These are phyloP conservation scores for Candida khao-thaluensis DNA, from an alignment of 805 yeast species.

Conservation along the genomic window DNA sequence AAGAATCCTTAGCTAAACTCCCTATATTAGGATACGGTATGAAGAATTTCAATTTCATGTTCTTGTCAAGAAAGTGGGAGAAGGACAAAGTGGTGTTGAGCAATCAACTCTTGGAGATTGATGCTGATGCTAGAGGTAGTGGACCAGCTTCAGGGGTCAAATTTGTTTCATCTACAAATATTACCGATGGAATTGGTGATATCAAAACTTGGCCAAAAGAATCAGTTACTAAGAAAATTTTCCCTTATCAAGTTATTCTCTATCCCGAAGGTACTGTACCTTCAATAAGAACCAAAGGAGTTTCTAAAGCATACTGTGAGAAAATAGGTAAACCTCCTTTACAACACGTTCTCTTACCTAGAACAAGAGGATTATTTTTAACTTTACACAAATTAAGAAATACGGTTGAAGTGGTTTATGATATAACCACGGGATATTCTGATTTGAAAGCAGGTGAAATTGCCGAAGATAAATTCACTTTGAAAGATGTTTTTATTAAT, in stretches of 20 bases:
- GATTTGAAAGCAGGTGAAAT: constrained; percentile 62
- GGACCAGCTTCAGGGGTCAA: constrained; percentile 50
- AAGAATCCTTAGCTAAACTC: constrained; percentile 62
- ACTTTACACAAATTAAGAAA: constrained; percentile 55
- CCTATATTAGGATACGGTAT: constrained; percentile 88
- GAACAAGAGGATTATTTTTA: constrained; percentile 74
- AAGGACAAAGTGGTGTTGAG: constrained; percentile 61
- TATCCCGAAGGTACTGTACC: constrained; percentile 96
- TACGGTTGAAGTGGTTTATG: constrained; percentile 64
- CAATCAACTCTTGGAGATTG: constrained; percentile 54
- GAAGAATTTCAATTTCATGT: constrained; percentile 73
- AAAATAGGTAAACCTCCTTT: constrained; percentile 49
- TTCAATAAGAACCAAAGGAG: constrained; percentile 59
- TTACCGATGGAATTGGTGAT: constrained; percentile 8
- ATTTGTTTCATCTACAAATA: constrained; percentile 31
- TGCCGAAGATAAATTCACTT: constrained; percentile 76
- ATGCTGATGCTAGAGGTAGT: constrained; percentile 56
- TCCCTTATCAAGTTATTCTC: constrained; percentile 62
- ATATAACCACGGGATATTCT: constrained; percentile 78
- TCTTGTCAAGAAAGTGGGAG: constrained; percentile 85
- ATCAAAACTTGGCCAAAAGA: constrained; percentile 34
- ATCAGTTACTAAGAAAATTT: constrained; percentile 19
- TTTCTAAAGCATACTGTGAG: constrained; percentile 57
- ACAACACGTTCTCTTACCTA: constrained; percentile 74
- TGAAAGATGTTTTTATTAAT: constrained; percentile 58